phyloP scores from a whole-genome alignment of 805 yeast genomes.

The Candida nanaspora region DNA sequence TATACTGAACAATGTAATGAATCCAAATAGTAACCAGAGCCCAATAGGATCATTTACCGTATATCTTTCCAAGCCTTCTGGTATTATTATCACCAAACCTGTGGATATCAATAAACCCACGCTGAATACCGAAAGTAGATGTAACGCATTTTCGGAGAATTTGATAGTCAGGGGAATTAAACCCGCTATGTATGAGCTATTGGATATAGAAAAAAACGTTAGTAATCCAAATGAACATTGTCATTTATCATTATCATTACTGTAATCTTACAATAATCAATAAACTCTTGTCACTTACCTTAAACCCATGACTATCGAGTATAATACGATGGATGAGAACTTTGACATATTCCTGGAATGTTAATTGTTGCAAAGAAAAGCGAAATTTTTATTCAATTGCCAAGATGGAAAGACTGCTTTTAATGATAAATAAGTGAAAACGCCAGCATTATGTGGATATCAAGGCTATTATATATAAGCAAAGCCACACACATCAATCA shows the following conservation, averaged over 20 bases:
- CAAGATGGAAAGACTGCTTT: too few species aligned
- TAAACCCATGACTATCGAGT: slow-evolving; percentile 16
- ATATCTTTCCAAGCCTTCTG: slow-evolving; percentile 50
- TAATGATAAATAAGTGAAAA: too few species aligned
- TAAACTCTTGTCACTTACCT: slow-evolving; percentile 6
- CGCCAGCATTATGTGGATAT: too few species aligned
- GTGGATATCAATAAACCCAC: slow-evolving; percentile 58
- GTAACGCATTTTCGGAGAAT: slow-evolving; percentile 22
- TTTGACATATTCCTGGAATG: slow-evolving; percentile 8
- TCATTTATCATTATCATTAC: not conserved
- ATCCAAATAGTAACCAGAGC: slow-evolving; percentile 44
- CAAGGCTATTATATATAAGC: too few species aligned
- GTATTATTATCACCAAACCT: slow-evolving; percentile 50
- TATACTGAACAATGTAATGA: slow-evolving; percentile 41
- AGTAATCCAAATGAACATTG: not conserved
- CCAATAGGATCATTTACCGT: slow-evolving; percentile 31
- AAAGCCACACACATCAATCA: too few species aligned
- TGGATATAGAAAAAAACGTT: not conserved
- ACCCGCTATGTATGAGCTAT: slow-evolving; percentile 22
- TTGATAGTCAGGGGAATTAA: slow-evolving; percentile 18
- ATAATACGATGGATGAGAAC: slow-evolving; percentile 9
- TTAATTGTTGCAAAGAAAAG: not conserved
- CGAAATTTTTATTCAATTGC: not conserved
- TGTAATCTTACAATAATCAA: too few species aligned
- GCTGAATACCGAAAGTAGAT: slow-evolving; percentile 41